These are phyloP conservation scores for Metroxylon sagu DNA, from an alignment of 176 grass and related monocot species.

Conservation along the genomic window DNA sequence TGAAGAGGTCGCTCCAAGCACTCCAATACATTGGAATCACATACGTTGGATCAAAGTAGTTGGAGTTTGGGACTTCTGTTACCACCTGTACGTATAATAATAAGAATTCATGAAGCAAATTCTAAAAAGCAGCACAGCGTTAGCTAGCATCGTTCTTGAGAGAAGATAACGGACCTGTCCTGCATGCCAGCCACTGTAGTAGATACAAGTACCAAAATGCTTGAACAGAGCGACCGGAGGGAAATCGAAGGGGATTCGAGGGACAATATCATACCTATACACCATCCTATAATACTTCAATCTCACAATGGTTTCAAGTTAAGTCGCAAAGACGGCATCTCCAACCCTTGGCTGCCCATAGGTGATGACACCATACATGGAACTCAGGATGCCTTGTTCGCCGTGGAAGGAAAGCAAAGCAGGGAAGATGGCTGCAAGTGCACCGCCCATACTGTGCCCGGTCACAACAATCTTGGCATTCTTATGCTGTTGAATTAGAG, in stretches of 20 bases:
- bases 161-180: conserved; percentile 5
- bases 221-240: conserved; percentile 25
- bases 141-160: too few species aligned
- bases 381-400: conserved; percentile 30
- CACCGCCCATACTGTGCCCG: conserved; percentile 81
- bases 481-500: conserved; percentile 31
- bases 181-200: conserved; percentile 55
- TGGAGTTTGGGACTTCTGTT: conserved; percentile 30
- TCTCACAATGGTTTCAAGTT: conserved; percentile 3
- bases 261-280: conserved; percentile 73
- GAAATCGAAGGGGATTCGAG: conserved; percentile 56
- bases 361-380: conserved; percentile 26
- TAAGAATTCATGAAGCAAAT: too few species aligned
- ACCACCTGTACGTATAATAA: too few species aligned
- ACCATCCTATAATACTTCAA: conserved; percentile 32
- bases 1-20: conserved; percentile 48
- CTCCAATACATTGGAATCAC: conserved; percentile 38
- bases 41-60: conserved; percentile 54
- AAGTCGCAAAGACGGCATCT: conserved; percentile 27
- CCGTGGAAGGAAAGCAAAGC: conserved; percentile 46
- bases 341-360: conserved; percentile 81
- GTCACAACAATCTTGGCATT: conserved; percentile 43
- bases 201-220: conserved; percentile 49
- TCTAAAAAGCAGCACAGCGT: too few species aligned
- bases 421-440: conserved; percentile 61